Conservation (phyloP, 2,329 filamentous ascomycete genomes). For the Pseudofabraea citricarpa region DNA sequence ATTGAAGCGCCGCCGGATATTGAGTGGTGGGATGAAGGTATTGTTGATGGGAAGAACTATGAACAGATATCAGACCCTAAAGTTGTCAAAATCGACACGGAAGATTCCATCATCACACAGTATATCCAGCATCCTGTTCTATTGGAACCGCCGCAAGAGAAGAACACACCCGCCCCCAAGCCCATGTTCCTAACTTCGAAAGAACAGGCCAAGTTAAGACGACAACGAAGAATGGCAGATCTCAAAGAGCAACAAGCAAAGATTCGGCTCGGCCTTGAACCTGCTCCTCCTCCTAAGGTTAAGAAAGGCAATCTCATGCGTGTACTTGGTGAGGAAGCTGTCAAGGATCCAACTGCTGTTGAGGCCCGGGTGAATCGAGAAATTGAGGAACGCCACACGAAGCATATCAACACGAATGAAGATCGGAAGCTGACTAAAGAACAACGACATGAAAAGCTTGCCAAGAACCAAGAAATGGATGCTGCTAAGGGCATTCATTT, state of each 20-base stretch:
- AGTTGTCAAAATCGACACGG: constrained; percentile 67
- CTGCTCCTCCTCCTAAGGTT: constrained; percentile 89
- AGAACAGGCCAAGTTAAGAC: constrained; percentile 85
- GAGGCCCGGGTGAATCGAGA: constrained; percentile 91
- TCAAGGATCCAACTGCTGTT: constrained; percentile 95
- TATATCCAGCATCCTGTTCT: constrained; percentile 92
- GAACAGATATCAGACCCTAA: constrained; percentile 59
- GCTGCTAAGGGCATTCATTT: constrained; percentile 80
- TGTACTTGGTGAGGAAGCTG: constrained; percentile 77
- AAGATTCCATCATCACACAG: constrained; percentile 83
- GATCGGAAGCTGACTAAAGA: constrained; percentile 86
- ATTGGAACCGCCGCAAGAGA: constrained; percentile 87
- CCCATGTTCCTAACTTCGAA: constrained; percentile 88
- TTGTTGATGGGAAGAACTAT: constrained; percentile 74
- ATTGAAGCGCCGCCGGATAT: constrained; percentile 80
- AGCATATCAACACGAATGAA: constrained; percentile 75
- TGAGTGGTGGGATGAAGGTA: constrained; percentile 96
- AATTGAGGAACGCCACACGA: constrained; percentile 78
- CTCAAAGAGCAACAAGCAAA: constrained; percentile 96
- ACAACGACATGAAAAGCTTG: constrained; percentile 78
- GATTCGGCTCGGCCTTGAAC: constrained; percentile 83
- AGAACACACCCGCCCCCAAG: constrained; percentile 72
- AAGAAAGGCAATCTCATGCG: constrained; percentile 98
- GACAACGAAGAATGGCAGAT: constrained; percentile 86
- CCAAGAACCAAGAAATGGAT: constrained; percentile 79